Evolutionary conservation across 1,139 yeast genomes (phyloP).

Genomic region (Kodamaea fungicola): DNA sequence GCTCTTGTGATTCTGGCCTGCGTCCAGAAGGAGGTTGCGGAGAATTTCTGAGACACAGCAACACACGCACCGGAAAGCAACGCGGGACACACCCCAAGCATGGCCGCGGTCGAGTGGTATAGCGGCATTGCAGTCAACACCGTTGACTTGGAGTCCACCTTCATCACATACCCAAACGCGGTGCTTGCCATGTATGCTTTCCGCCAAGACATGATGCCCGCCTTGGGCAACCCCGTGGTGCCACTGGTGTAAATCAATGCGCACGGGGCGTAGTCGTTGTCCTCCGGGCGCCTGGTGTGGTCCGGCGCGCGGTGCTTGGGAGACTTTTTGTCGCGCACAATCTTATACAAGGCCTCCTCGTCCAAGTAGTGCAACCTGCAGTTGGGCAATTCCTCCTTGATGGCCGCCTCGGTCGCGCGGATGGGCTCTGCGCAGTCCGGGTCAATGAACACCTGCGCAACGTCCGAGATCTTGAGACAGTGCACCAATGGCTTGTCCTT

Average conservation of each 20-base stretch:
- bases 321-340: constrained; percentile 42
- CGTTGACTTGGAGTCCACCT: constrained; percentile 50
- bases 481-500: constrained; percentile 74
- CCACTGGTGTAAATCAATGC: constrained; percentile 88
- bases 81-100: constrained; percentile 78
- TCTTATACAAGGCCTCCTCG: constrained; percentile 44
- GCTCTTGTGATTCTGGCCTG: constrained; percentile 72
- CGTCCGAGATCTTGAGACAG: constrained; percentile 69
- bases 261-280: constrained; percentile 60
- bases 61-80: constrained; percentile 66
- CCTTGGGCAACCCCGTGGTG: constrained; percentile 92
- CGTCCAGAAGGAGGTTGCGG: constrained; percentile 86
- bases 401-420: constrained; percentile 46
- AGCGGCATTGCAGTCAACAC: constrained; percentile 94
- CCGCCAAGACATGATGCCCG: constrained; percentile 92
- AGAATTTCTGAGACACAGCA: constrained; percentile 78
- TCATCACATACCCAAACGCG: constrained; percentile 68
- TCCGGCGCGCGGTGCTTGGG: constrained; percentile 56
- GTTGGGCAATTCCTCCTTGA: constrained; percentile 38
- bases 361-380: constrained; percentile 53
- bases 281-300: constrained; percentile 51
- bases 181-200: constrained; percentile 70
- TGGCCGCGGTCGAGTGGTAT: constrained; percentile 91
- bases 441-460: constrained; percentile 68
- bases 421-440: constrained; percentile 62